Conservation (phyloP, 441 rosid species). For the California macrophylla region DNA sequence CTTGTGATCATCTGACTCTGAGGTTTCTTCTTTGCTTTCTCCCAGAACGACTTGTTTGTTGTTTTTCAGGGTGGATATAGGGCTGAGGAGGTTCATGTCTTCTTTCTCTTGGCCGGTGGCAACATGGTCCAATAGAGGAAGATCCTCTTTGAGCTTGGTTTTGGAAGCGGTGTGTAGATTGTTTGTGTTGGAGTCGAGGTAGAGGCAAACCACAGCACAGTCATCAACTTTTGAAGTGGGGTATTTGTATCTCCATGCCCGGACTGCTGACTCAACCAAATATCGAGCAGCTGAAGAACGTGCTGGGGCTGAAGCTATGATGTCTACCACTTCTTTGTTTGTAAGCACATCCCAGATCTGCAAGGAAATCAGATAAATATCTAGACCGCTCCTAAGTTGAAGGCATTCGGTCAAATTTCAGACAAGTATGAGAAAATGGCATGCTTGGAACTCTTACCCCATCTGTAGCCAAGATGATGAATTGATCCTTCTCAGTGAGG, state of each 20-base stretch:
- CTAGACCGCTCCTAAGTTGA: not conserved
- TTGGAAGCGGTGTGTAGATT: conserved; percentile 39
- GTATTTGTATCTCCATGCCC: conserved; percentile 73
- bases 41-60: conserved; percentile 35
- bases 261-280: conserved; percentile 71
- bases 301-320: conserved; percentile 54
- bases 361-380: conserved; percentile 6
- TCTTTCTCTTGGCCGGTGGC: conserved; percentile 27
- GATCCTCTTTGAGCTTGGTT: conserved; percentile 35
- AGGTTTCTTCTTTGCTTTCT: conserved; percentile 34
- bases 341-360: conserved; percentile 94
- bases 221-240: conserved; percentile 92
- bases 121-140: conserved; percentile 20
- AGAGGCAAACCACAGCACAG: conserved; percentile 90
- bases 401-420: not conserved
- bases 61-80: conserved; percentile 23
- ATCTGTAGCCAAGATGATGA: conserved; percentile 83
- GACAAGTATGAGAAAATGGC: not conserved
- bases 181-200: conserved; percentile 40
- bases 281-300: conserved; percentile 68
- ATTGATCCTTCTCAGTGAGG: conserved; percentile 63
- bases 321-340: conserved; percentile 79
- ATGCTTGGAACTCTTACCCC: conserved; percentile 44
- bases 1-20: conserved; percentile 32
- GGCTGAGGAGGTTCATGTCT: conserved; percentile 19